Evolutionary conservation across 768 basidiomycete species (phyloP), one percentile per base, ranked within the genome.

Genomic region (Punctularia strigosozonata): DNA sequence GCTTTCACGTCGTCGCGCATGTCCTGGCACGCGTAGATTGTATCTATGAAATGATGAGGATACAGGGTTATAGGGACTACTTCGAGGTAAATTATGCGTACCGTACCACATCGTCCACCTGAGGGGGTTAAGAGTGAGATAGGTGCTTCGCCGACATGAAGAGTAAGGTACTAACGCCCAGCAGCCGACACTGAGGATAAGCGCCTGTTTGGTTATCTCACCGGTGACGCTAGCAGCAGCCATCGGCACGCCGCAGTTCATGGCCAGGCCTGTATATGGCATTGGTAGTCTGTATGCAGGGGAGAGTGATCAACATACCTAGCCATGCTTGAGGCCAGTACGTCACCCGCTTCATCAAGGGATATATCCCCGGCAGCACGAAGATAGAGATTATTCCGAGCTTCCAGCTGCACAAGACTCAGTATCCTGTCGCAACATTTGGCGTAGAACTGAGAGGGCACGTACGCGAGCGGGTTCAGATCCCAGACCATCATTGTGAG

Each of bases 1-100:
- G 73, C 75, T 39, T 73, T 71, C 31, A 77, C 57, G 50, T 88
- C 83, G 57, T 85, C 84, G 41, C 65, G 57, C 38, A 80, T 77
- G 52, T 88, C 83, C 61, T 85, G 73, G 53, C 79, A 83, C 7
- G 79, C 83, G 51, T 88, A 88, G 40, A 80, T 76, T 3, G 78
- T 79, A 52, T 83, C 66, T 56, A 15, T 13, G 8, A 2, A 22
- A 23, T 7, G 10, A 31, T 43, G 5, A 19, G 19, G 15, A 15
- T 22, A 26, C 31, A 47, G 37, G 13, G 22, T 10, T 12, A n/a
- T 12, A 3, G 20, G 28, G 22, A 14, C 2, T 3, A 15, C 18
- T 5, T 1, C 8, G n/a, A 8, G 5, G 25, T 17, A 15, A 14
- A 21, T 18, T 17, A 6, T 19, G 40, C 43, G 12, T 23, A 49